A percentile compares a stretch with the other conserved stretches of the same genome.
Conservation (phyloP, 2,329 filamentous ascomycete genomes). For the Fusarium devonianum region DNA sequence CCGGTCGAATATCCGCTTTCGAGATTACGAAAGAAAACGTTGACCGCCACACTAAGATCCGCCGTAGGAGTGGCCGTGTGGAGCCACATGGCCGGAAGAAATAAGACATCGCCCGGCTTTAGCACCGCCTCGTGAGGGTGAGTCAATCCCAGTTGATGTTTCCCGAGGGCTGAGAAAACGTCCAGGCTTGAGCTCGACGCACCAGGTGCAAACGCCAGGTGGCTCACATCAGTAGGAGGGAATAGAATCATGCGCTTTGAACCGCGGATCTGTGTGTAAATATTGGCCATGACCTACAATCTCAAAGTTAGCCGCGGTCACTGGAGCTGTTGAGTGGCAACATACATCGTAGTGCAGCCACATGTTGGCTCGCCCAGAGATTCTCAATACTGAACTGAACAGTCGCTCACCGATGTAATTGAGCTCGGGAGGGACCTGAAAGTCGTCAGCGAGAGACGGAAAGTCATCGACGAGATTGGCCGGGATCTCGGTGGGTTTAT, state of each 20-base stretch:
- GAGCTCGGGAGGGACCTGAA: constrained; percentile 70
- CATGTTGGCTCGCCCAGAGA: constrained; percentile 82
- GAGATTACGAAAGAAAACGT: constrained; percentile 84
- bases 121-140: constrained; percentile 73
- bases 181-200: constrained; percentile 82
- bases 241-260: constrained; percentile 78
- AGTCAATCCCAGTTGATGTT: constrained; percentile 53
- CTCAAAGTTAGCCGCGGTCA: background rate
- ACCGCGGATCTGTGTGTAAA: constrained; percentile 81
- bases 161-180: constrained; percentile 64
- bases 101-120: constrained; percentile 76
- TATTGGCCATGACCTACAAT: constrained; percentile 79
- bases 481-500: constrained; percentile 71
- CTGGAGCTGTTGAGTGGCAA: constrained; percentile 12
- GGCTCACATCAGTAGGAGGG: constrained; percentile 75
- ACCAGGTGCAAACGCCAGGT: constrained; percentile 75
- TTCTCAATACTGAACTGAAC: constrained; percentile 80
- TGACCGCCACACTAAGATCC: constrained; percentile 77
- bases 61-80: constrained; percentile 73
- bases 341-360: constrained; percentile 88
- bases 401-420: constrained; percentile 64
- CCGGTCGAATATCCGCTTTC: constrained; percentile 73
- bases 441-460: constrained; percentile 72
- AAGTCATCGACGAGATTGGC: constrained; percentile 78
- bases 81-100: constrained; percentile 83